Base-by-base conservation (phyloP, 164 flowering plant species). In the Macadamia tetraphylla region DNA sequence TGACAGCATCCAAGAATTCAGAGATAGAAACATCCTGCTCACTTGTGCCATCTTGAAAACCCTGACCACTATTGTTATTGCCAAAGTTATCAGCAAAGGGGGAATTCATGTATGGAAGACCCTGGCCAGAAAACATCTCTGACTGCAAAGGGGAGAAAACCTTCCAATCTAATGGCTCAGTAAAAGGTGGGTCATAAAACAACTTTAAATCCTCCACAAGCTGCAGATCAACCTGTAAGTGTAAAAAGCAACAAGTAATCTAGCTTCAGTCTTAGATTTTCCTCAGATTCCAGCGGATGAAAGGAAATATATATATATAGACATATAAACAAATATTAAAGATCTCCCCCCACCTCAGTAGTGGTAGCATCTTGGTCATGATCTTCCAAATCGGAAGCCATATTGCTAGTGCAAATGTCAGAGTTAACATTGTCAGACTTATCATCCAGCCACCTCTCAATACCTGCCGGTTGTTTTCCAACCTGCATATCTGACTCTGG, bases 1-100 rank as follows among this genome's bases (percentile, higher is more conserved):
- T 58, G 32, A 81, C 62, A 9, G 74, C 65, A 63, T 81, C 70
- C 67, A 90, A 68, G 72, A 84, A 78, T 12, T 83, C 81, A 1
- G 75, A 29, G 10, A 79, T 70, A 67, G 64, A 66, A 32, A 66
- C 62, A 58, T 81, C 87, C 31, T 71, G 51, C 43, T 73, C 84
- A 67, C 76, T 75, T 29, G 74, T 72, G 42, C 76, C 79, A 72
- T 71, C 72, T 56, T 77, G 83, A 71, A 74, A 63, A 63, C 63
- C 70, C 69, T 69, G 9, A 44, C 62, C 79, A 40, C 18, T 57
- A 3, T 67, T 63, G 35, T 66, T 69, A 32, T 65, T 53, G 59
- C 48, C 74, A 30, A 71, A 70, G 30, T 74, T 74, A 70, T 59
- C 70, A 32, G 75, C 63, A 58, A 40, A 73, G 32, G 73, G 65